Evolutionary conservation across 75 land plant species (phyloP).

Genomic region (Azolla pinnata): DNA sequence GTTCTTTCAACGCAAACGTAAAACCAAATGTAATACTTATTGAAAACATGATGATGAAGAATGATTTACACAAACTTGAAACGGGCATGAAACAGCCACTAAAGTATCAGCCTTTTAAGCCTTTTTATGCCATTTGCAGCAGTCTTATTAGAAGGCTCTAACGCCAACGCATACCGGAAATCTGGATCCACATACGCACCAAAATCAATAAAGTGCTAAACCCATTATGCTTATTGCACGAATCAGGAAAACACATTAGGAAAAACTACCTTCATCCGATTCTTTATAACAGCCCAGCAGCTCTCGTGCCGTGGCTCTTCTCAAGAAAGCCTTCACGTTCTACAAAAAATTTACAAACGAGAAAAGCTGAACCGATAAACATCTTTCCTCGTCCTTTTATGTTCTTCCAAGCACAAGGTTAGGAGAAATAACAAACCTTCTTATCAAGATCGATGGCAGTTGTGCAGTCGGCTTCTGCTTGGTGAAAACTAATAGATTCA

Average conservation of each 20-base stretch:
- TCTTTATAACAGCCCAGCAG: slow-evolving; percentile 71
- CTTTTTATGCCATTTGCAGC: slow-evolving; percentile 45
- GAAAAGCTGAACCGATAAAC: too few species aligned
- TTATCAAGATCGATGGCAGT: slow-evolving; percentile 68
- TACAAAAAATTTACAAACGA: slow-evolving; percentile 13
- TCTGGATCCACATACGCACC: slow-evolving; percentile 31
- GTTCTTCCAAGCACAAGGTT: too few species aligned
- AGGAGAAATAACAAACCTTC: slow-evolving; percentile 71
- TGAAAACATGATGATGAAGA: too few species aligned
- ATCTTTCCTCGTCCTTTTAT: too few species aligned
- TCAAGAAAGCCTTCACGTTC: slow-evolving; percentile 77
- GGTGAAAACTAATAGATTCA: slow-evolving; percentile 31
- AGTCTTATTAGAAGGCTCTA: slow-evolving; percentile 81
- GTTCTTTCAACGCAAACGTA: too few species aligned
- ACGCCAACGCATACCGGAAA: slow-evolving; percentile 65
- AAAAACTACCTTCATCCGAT: slow-evolving; percentile 65
- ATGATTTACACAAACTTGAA: too few species aligned
- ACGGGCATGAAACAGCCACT: too few species aligned
- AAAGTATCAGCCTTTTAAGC: slow-evolving; percentile 39
- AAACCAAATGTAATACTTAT: too few species aligned
- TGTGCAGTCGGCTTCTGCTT: slow-evolving; percentile 73
- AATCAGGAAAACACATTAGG: neutral
- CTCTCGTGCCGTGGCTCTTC: slow-evolving; percentile 93
- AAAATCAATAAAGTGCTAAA: neutral
- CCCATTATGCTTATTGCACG: neutral